phyloP scores from a whole-genome alignment of 176 grass and related monocot genomes.

The Triticum urartu region DNA sequence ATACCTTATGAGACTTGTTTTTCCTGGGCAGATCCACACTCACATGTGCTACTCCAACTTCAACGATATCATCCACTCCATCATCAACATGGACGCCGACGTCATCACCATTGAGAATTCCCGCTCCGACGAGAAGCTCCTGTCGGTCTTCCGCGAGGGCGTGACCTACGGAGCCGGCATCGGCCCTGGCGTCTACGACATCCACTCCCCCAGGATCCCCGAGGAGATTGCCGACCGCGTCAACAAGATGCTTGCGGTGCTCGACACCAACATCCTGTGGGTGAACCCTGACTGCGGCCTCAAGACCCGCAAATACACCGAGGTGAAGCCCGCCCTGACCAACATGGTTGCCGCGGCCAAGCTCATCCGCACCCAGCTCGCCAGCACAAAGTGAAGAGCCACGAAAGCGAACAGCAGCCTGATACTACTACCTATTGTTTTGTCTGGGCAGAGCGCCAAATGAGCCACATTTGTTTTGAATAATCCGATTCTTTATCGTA shows the following conservation, averaged over 20 bases:
- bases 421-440: not conserved
- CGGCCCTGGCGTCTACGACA: conserved; percentile 91
- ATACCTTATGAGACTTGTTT: not conserved
- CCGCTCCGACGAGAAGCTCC: conserved; percentile 83
- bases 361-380: conserved; percentile 74
- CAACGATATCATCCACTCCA: conserved; percentile 96
- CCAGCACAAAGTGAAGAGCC: conserved; percentile 54
- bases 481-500: conserved; percentile 24
- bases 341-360: conserved; percentile 85
- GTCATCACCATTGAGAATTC: conserved; percentile 97
- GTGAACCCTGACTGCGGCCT: conserved; percentile 95
- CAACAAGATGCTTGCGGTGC: conserved; percentile 93
- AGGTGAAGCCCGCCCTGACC: conserved; percentile 85
- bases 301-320: conserved; percentile 90
- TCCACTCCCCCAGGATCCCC: conserved; percentile 94
- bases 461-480: conserved; percentile 32
- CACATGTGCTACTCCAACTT: conserved; percentile 99
- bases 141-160: conserved; percentile 89
- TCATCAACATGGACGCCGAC: conserved; percentile 96
- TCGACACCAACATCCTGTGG: conserved; percentile 87
- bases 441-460: conserved; percentile 1
- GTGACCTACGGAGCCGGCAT: conserved; percentile 87
- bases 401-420: too few species aligned
- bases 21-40: conserved; percentile 67
- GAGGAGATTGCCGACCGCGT: conserved; percentile 79